Evolutionary conservation across 164 flowering plant genomes (phyloP), one percentile per base, ranked within the genome.

Genomic region (Vitis vinifera): DNA sequence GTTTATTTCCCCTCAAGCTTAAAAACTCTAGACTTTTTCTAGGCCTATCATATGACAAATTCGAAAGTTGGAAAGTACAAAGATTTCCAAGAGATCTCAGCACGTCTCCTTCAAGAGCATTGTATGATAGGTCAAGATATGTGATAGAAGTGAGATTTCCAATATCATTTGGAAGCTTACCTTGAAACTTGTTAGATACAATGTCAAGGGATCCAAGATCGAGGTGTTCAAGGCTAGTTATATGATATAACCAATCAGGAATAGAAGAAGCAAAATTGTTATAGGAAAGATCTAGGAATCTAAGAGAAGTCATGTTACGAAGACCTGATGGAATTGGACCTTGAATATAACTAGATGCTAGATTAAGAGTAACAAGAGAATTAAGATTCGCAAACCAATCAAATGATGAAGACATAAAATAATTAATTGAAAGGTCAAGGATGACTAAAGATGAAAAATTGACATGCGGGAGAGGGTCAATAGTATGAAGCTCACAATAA

Each of bases 361-460:
- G 70, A 68, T 71, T 55, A 16, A 76, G 64, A 14, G 9, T 9
- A 3, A 9, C 30, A 9, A 76, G 67, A 17, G 75, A 60, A 51
- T 7, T 31, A 31, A 31, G 44, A 31, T 31, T 7, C 0, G 44
- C 44, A 31, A 31, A 31, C 44, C 44, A 58, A 8, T 51, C 8
- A 1, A 72, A 11, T 10, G 51, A 15, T 29, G 13, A 3, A 9
- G 77, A 63, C 37, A 51, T 66, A 2, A 31, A 31, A 31, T 31
- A 2, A 31, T 27, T n/a, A 31, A 0, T 53, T 9, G 5, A 29
- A 13, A 53, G 27, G 12, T 19, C n/a, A 48, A 11, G 9, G 11
- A 1, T 48, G 12, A 50, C 10, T 23, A 23, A 1, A 0, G 23
- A 31, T 31, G 44, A 31, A 7, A 31, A 31, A 31, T 31, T 31